Conservation (phyloP, 2,329 filamentous ascomycete species). For the Didymella glomerata region DNA sequence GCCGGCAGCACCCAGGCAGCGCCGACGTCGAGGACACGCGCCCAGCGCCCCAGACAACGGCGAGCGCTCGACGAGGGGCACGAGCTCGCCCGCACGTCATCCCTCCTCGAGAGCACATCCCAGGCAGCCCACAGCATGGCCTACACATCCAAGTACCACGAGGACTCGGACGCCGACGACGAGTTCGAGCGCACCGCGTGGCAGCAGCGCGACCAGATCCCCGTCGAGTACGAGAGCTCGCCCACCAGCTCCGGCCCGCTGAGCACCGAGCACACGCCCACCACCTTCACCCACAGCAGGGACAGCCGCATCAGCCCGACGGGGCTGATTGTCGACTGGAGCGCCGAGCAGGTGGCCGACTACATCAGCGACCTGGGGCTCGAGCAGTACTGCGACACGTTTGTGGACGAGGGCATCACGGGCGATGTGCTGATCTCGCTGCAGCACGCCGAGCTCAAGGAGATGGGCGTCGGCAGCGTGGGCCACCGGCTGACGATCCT, state of each 20-base stretch:
- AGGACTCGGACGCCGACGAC: conserved; percentile 77
- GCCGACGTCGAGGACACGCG: not conserved
- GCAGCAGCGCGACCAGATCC: conserved; percentile 65
- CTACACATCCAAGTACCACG: conserved; percentile 67
- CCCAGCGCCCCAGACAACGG: not conserved
- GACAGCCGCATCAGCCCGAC: conserved; percentile 74
- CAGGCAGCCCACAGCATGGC: conserved; percentile 40
- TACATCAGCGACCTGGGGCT: conserved; percentile 83
- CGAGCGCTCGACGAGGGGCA: not conserved
- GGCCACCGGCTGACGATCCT: conserved; percentile 94
- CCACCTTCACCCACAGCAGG: conserved; percentile 73
- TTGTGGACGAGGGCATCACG: conserved; percentile 91
- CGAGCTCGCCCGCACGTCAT: not conserved
- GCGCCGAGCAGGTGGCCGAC: conserved; percentile 86
- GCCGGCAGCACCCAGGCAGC: no score
- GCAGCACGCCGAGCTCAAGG: conserved; percentile 91
- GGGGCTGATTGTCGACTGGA: conserved; percentile 81
- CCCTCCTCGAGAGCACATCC: no score
- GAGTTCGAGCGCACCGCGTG: conserved; percentile 80
- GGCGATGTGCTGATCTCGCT: conserved; percentile 90
- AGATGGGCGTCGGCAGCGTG: conserved; percentile 91
- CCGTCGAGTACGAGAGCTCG: conserved; percentile 72
- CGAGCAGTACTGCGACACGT: conserved; percentile 81
- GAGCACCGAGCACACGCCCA: conserved; percentile 79
- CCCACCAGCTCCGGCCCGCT: conserved; percentile 76